phyloP scores from a whole-genome alignment of 1,284 basidiomycete species.

The Moesziomyces sp. region DNA sequence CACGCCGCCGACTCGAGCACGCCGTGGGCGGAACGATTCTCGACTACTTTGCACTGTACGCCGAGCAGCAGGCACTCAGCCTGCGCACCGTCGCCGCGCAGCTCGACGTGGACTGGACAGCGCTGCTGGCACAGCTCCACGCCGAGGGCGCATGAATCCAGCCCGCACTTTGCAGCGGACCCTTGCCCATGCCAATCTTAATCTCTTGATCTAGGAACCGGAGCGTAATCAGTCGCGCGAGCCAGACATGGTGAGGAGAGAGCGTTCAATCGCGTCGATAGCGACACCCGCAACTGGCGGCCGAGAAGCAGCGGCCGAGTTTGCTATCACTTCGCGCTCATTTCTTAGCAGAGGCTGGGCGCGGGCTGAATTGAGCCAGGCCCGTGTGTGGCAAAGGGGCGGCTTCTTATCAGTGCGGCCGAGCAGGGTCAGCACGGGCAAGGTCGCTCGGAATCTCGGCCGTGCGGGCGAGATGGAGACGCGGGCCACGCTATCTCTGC shows the following conservation, averaged over 20 bases:
- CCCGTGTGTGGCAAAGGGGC: no score
- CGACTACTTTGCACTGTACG: slow-evolving; percentile 42
- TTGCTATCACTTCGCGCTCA: slow-evolving; percentile 5
- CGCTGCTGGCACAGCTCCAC: slow-evolving; percentile 3
- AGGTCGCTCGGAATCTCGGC: neutral
- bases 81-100: slow-evolving; percentile 12
- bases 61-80: slow-evolving; percentile 31
- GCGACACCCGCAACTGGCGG: neutral
- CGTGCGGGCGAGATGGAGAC: neutral
- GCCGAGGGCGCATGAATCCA: neutral
- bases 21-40: slow-evolving; percentile 37
- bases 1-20: slow-evolving; percentile 7
- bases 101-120: slow-evolving; percentile 2
- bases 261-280: no score
- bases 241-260: neutral
- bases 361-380: no score
- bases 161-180: neutral
- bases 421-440: no score
- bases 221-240: no score
- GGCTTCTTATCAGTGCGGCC: no score
- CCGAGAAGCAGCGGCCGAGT: slow-evolving; percentile 22
- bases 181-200: neutral
- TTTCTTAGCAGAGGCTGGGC: no score
- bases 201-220: neutral
- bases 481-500: neutral